Base-by-base conservation (phyloP, 2,329 filamentous ascomycete genomes). In the Microsporum audouinii region DNA sequence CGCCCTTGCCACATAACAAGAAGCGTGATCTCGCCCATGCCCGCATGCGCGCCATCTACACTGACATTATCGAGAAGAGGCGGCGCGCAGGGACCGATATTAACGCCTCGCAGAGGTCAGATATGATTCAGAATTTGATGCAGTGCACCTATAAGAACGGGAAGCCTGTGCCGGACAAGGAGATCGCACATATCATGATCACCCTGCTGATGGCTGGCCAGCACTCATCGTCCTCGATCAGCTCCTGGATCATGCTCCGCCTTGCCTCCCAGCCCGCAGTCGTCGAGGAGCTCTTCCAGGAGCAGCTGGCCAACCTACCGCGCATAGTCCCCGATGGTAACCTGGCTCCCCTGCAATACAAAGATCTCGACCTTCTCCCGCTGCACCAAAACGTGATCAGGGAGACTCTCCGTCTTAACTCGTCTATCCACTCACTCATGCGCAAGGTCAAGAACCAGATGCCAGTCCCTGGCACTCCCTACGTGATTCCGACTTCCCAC, bases 131-230 rank as follows among this genome's bases (percentile, higher is more conserved):
- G 79, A 88, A 91, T 71, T 73, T 92, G 61, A 91, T 91, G 87
- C 78, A 80, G 65, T 87, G 85, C 71, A 80, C 76, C 8, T 92
- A 92, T 81, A 91, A 91, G 75, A 80, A 88, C 66, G 88, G 88
- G 55, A 79, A 77, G 8, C 75, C 79, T 0, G 75, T 91, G 0
- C 85, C 88, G 0, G 88, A 92, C 71, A 81, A 84, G 66, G 88
- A 92, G 70, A 84, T 92, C 58, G 88, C 88, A 0, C 85, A 90
- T 73, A 88, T 92, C 80, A 91, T 92, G 88, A 92, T 92, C 69
- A 88, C 88, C 0, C 80, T 92, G 14, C 80, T 92, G 58, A 91
- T 94, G 88, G 88, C 86, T 8, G 88, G 88, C 58, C 88, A 94
- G 70, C 88, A 92, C 76, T 88, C 87, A 1, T 91, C 88, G 0